Base-by-base conservation (phyloP, 2,329 filamentous ascomycete genomes). In the Huntiella omanensis region DNA sequence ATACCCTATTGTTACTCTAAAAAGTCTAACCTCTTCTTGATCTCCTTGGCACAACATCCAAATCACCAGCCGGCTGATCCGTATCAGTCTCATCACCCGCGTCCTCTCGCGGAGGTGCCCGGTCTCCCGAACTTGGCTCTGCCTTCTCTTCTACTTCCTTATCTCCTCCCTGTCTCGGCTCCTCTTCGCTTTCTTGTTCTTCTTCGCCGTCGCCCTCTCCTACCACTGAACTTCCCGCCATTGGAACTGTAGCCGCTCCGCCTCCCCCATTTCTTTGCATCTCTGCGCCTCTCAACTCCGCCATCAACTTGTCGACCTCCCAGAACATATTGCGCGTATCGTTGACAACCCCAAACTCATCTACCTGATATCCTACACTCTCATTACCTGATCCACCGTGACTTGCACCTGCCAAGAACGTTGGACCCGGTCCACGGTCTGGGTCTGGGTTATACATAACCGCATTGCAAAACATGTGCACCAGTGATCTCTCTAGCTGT, bases 401-500 rank as follows among this genome's bases (percentile, higher is more conserved):
- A 37, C 63, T 56, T 12, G 44, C 43, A 36, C 63, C 56, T 47
- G 64, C 62, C 55, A 73, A 59, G 52, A 86, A 82, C 0, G 69
- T 64, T 2, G 70, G 66, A 0, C 80, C 80, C 7, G 80, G 75
- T 0, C 81, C 80, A 19, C 79, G 73, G 53, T 82, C 69, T 0
- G 80, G 77, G 51, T 93, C 84, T 0, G 83, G 78, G 55, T 96
- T 96, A 67, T 94, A 98, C 91, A 98, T 96, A 61, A 95, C 82
- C 13, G 91, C 88, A 56, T 96, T 96, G 53, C 86, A 85, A 60
- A 96, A 94, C 83, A 96, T 95, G 55, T 92, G 83, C 55, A 92
- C 84, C 8, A 96, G 67, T 59, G 96, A 88, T 53, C 86, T 84
- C 61, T 96, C 88, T 12, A 96, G 70, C 59, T 96, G 91, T 1